Conservation (phyloP, 768 basidiomycete species). For the Suillus americanus region DNA sequence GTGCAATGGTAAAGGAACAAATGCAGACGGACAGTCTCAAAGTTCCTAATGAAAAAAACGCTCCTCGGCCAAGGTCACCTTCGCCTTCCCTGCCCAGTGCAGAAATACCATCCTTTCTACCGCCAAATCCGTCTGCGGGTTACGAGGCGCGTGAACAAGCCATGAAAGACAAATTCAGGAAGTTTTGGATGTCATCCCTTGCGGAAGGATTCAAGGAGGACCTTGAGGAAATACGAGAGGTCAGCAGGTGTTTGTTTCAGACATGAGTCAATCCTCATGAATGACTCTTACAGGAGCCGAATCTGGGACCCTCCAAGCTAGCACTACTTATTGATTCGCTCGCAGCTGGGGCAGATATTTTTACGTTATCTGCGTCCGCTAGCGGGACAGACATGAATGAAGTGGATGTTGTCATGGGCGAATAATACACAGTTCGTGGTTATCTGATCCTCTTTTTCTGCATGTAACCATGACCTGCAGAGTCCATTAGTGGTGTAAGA, state of each 20-base stretch:
- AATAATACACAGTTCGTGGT: slow-evolving; percentile 5
- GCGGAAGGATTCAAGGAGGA: slow-evolving; percentile 83
- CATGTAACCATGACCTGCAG: not conserved
- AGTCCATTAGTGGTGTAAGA: not conserved
- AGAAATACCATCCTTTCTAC: slow-evolving; percentile 59
- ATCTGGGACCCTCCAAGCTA: slow-evolving; percentile 65
- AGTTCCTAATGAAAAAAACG: not conserved
- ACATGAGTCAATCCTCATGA: slow-evolving; percentile 25
- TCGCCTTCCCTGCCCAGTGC: slow-evolving; percentile 18
- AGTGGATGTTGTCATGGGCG: slow-evolving; percentile 71
- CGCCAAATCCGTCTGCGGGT: slow-evolving; percentile 29
- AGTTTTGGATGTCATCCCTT: slow-evolving; percentile 86
- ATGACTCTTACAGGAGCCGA: slow-evolving; percentile 51
- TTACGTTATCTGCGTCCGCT: slow-evolving; percentile 41
- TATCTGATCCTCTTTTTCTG: not conserved
- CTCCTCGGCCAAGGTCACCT: slow-evolving; percentile 21
- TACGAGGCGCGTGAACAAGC: slow-evolving; percentile 45
- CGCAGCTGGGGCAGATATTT: slow-evolving; percentile 76
- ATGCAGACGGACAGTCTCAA: not conserved
- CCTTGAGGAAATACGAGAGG: slow-evolving; percentile 82
- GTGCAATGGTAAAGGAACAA: not conserved
- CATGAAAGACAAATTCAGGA: slow-evolving; percentile 68
- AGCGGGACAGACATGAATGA: slow-evolving; percentile 49
- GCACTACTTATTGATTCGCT: slow-evolving; percentile 80
- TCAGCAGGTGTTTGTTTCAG: slow-evolving; percentile 27